A percentile compares a stretch with the other conserved stretches of the same genome.
phyloP scores from a whole-genome alignment of 192 early-diverging fungal species.

The Fimicolochytrium jonesii region DNA sequence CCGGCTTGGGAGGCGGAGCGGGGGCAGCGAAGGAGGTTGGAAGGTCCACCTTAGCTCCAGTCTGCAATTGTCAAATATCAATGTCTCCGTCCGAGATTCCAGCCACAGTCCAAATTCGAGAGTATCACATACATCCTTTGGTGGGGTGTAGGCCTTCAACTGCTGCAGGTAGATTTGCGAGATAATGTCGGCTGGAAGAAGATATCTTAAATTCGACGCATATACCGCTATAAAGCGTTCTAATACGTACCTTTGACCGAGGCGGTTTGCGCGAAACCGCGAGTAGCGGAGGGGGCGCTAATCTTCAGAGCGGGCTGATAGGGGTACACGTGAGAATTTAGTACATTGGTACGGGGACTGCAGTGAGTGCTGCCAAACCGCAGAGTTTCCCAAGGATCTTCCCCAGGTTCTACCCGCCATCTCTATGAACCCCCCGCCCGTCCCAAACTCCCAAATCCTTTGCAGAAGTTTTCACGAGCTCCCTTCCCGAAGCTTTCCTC shows the following conservation, averaged over 20 bases:
- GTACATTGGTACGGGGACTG: neutral
- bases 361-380: neutral
- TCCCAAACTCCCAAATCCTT: neutral
- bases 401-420: neutral
- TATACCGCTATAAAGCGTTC: neutral
- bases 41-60: constrained; percentile 32
- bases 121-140: constrained; percentile 21
- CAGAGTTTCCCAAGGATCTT: neutral
- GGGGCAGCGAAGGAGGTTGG: constrained; percentile 39
- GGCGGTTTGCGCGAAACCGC: constrained; percentile 19
- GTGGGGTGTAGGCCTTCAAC: constrained; percentile 40
- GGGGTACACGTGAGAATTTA: neutral
- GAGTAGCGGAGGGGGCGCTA: constrained; percentile 11
- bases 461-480: neutral
- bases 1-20: constrained; percentile 40
- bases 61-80: neutral
- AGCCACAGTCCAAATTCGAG: neutral
- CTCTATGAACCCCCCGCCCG: neutral
- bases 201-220: neutral
- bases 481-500: neutral
- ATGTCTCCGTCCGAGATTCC: neutral
- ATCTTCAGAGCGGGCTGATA: neutral
- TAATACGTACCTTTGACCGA: constrained; percentile 11
- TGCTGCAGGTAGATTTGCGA: constrained; percentile 40
- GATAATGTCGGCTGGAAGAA: constrained; percentile 36